Conservation (phyloP, 495 filamentous ascomycete genomes). For the Pyrenopolyporus hunteri region DNA sequence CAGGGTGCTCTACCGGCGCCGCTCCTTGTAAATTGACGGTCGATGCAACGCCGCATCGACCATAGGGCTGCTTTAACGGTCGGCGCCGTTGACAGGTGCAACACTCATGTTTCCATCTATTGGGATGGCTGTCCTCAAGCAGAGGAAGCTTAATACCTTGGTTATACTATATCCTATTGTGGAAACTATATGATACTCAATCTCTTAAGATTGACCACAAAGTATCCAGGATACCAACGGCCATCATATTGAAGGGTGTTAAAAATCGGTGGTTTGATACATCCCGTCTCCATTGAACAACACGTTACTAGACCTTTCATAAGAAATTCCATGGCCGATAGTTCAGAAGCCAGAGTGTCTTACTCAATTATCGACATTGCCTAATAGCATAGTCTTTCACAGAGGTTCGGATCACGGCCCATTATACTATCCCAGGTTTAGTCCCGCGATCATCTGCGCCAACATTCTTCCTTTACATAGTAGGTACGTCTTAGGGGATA, state of each 20-base stretch:
- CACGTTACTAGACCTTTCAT: too few species aligned
- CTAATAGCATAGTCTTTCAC: too few species aligned
- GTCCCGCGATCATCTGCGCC: too few species aligned
- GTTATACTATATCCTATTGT: not conserved
- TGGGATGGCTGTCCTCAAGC: constrained; percentile 17
- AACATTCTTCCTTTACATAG: too few species aligned
- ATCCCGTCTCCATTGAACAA: too few species aligned
- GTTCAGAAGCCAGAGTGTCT: too few species aligned
- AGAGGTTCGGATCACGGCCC: too few species aligned
- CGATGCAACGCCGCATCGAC: constrained; percentile 30
- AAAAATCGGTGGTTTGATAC: too few species aligned
- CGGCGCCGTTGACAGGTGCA: not conserved
- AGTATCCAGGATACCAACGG: constrained; percentile 16
- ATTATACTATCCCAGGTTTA: too few species aligned
- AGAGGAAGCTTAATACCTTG: not conserved
- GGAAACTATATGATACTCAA: not conserved
- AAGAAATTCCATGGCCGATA: too few species aligned
- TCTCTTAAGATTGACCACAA: not conserved
- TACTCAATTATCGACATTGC: too few species aligned
- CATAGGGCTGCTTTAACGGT: constrained; percentile 20
- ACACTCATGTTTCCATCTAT: constrained; percentile 15
- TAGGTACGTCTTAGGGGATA: too few species aligned
- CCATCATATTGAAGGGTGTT: not conserved
- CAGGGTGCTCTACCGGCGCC: constrained; percentile 24
- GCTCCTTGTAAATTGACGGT: not conserved